Evolutionary conservation across 345 rosid species (phyloP), one percentile per base, ranked within the genome.

Genomic region (Gossypium longicalyx): DNA sequence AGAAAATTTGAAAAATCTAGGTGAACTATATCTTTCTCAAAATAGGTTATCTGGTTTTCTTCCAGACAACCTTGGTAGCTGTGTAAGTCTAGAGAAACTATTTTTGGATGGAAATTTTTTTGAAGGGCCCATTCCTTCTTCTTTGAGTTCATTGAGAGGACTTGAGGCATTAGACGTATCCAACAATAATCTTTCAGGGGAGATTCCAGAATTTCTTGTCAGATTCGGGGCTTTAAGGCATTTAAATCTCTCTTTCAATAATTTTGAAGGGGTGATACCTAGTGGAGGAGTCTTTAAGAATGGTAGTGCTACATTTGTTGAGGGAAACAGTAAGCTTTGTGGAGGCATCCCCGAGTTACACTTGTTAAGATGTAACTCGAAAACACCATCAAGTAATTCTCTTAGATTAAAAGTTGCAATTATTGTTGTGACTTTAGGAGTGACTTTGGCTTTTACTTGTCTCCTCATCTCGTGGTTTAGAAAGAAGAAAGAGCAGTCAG

Each of bases 221-320:
- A 16, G 3, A 4, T 20, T 68, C 9, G 11, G 17, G 11, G 29
- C 8, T 5, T 27, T 68, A 13, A 1, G 13, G 56, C 13, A 48
- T 7, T 76, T 80, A 62, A 74, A 85, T 69, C 60, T 82, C 9
- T 85, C 91, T 67, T 76, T 71, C 23, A 87, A 87, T n/a, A 20
- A 81, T 57, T 79, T 87, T 0, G 86, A 86, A 51, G 85, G 89
- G 2, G 71, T 63, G 43, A 19, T 84, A n/a, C 88, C 85, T 4
- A 9, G 12, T 12, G 38, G 47, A 69, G 87, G 91, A 17, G 25
- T 78, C 12, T 84, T 86, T 60, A 29, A 9, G 58, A 81, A 84
- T 75, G 70, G 57, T 1, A 86, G 80, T 65, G 82, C 72, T 8
- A n/a, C 76, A 19, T 80, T 76, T 0, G 25, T 88, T 25, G 7